Base-by-base conservation (phyloP, 257 asterid species). In the Linderniella brevidens region DNA sequence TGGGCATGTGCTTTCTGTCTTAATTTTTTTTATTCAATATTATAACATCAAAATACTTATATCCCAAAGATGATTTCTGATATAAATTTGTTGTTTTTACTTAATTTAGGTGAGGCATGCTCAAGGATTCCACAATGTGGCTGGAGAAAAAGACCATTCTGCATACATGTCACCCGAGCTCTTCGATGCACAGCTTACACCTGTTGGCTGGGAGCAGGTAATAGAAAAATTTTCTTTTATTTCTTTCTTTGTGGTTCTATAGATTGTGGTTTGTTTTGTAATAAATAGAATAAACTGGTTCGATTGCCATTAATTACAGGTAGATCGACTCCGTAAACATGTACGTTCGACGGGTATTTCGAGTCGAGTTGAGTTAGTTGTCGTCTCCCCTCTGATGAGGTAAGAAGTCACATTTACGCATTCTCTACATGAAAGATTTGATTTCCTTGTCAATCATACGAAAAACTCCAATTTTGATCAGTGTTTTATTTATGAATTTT, bases 171-270 rank as follows among this genome's bases (percentile, higher is more conserved):
- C 92, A 19, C 93, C 79, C 0, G 76, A 69, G n/a, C 75, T 76
- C 61, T 72, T 88, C 25, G 98, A 88, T 71, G 98, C 98, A 52
- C 74, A 73, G 41, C 93, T 88, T 54, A 84, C 95, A 4, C 82
- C 95, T 60, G 75, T 84, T 61, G 98, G 98, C 46, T 88, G 98
- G 98, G 36, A 88, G 72, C 98, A 88, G 94, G 95, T 83, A 12
- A 66, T 64, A 17, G 49, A 45, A 17, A 8, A 41, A 45, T 58
- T 11, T 19, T 41, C 35, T 39, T 39, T 37, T 41, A 32, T 41
- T 50, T 37, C 52, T 40, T 46, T 18, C 48, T 19, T 50, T 43
- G 3, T 25, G 32, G 32, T 25, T 25, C 32, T 25, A 25, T 4
- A 46, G 35, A 19, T 41, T 46, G 19, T 38, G 37, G 42, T 19